These are phyloP conservation scores for Coniochaeta sp. DNA, from an alignment of 2,329 filamentous ascomycete species.

Conservation along the genomic window DNA sequence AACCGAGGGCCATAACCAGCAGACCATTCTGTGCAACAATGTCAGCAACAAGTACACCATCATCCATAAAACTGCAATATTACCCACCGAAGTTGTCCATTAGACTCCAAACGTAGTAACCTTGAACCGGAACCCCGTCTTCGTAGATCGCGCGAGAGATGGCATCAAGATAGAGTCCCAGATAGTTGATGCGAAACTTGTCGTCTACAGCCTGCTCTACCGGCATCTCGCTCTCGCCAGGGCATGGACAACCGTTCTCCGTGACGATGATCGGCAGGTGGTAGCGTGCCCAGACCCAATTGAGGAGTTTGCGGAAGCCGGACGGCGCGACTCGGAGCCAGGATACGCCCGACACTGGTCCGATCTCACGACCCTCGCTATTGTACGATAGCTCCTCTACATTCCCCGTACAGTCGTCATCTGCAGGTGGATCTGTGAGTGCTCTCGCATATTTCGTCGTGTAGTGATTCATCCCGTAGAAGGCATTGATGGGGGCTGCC, in stretches of 20 bases:
- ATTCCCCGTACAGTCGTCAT: slow-evolving; percentile 67
- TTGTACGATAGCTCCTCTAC: slow-evolving; percentile 64
- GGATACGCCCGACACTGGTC: slow-evolving; percentile 71
- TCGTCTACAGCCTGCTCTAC: slow-evolving; percentile 67
- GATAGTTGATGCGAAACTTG: slow-evolving; percentile 75
- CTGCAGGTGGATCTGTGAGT: slow-evolving; percentile 49
- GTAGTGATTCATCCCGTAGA: slow-evolving; percentile 94
- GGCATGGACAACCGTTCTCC: slow-evolving; percentile 79
- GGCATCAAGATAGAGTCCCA: slow-evolving; percentile 66
- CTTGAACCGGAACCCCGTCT: slow-evolving; percentile 71
- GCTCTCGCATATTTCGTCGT: slow-evolving; percentile 81
- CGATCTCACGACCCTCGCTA: slow-evolving; percentile 66
- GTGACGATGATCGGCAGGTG: slow-evolving; percentile 76
- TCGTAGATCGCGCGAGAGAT: slow-evolving; percentile 63
- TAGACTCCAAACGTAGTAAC: slow-evolving; percentile 81
- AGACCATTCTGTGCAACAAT: no score
- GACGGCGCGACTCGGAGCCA: slow-evolving; percentile 72
- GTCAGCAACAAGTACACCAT: no score
- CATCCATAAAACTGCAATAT: no score
- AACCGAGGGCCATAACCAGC: no score
- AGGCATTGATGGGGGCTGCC: slow-evolving; percentile 80
- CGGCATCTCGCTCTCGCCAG: slow-evolving; percentile 71
- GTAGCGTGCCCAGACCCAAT: slow-evolving; percentile 73
- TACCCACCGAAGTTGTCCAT: slow-evolving; percentile 70
- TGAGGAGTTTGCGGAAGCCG: slow-evolving; percentile 70